Evolutionary conservation across 768 basidiomycete species (phyloP), one percentile per base, ranked within the genome.

Genomic region (Polyporus arcularius): DNA sequence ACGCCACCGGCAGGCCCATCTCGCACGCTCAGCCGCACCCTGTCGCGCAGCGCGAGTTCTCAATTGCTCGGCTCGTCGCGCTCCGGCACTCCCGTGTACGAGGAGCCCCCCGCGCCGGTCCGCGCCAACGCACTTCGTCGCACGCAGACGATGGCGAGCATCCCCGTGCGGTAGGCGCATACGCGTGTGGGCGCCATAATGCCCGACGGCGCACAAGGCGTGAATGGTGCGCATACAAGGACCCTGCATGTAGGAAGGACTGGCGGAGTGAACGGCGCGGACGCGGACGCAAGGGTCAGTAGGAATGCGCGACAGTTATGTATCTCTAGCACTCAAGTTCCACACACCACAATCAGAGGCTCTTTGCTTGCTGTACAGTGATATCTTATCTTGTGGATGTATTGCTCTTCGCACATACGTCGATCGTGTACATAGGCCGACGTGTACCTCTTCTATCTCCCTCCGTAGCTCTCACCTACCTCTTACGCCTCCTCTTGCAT

Each of bases 111-210:
- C 35, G 0, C 50, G 41, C 10, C 54, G 31, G 12, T 30, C 54
- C 60, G 60, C 1, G 48, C 38, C 35, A 35, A 35, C 47, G 60
- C 54, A 2, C 60, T 61, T 11, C 32, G 30, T 32, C 60, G 60
- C 16, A 61, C 60, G 43, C 41, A 61, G 38, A 61, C 60, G 18
- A 30, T 52, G 32, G 55, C 26, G 21, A 30, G 12, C 35, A 61
- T 61, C 21, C 31, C 55, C 16, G 55, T 39, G 39, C 39, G 32
- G 38, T 32, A 14, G 12, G 35, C 35, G 12, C 45, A 16, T 43
- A 3, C 16, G 12, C 16, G 43, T 21, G 4, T 16, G 42, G 42
- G 15, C 15, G 35, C 35, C 42, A 43, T 6, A 6, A 43, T 41
- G 18, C 21, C 10, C 14, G 21, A 30, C 10, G 14, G 12, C 8